These are phyloP conservation scores for Ceratobasidium sp. DNA, from an alignment of 1,284 basidiomycete genomes.

Conservation along the genomic window DNA sequence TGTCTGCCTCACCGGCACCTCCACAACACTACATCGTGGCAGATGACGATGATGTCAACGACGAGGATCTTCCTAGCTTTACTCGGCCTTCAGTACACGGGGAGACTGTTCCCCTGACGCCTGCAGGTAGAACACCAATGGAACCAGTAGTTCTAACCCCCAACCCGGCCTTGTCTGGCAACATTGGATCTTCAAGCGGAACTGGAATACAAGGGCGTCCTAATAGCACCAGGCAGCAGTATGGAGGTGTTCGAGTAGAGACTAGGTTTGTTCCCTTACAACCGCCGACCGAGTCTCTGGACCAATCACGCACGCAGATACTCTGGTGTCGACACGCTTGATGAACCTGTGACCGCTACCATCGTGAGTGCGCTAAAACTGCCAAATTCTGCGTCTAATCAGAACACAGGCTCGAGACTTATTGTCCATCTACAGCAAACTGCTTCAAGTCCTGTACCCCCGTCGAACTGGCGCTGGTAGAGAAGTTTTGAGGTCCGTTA, in stretches of 20 bases:
- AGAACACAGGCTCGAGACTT: constrained; percentile 80
- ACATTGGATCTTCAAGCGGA: constrained; percentile 71
- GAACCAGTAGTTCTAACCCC: constrained; percentile 53
- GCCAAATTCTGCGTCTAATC: constrained; percentile 33
- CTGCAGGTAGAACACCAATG: constrained; percentile 78
- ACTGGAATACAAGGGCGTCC: constrained; percentile 50
- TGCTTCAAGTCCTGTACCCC: constrained; percentile 93
- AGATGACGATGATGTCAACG: constrained; percentile 82
- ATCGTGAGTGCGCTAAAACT: constrained; percentile 71
- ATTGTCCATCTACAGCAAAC: constrained; percentile 88
- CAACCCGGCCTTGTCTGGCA: constrained; percentile 70
- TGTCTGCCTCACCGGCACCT: constrained; percentile 36
- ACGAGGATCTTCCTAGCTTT: constrained; percentile 83
- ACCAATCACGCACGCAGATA: constrained; percentile 64
- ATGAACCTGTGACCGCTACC: constrained; percentile 89
- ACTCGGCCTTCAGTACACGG: constrained; percentile 63
- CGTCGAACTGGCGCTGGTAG: constrained; percentile 75
- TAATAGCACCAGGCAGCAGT: constrained; percentile 66
- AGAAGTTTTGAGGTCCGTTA: constrained; percentile 77
- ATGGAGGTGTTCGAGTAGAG: constrained; percentile 89
- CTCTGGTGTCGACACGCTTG: constrained; percentile 85
- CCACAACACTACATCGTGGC: constrained; percentile 49
- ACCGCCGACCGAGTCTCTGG: neutral
- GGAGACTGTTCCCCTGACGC: constrained; percentile 58
- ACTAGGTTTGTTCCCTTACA: constrained; percentile 69